Evolutionary conservation across 2,329 filamentous ascomycete species (phyloP), one percentile per base, ranked within the genome.

Genomic region (Diaporthe ampelina): DNA sequence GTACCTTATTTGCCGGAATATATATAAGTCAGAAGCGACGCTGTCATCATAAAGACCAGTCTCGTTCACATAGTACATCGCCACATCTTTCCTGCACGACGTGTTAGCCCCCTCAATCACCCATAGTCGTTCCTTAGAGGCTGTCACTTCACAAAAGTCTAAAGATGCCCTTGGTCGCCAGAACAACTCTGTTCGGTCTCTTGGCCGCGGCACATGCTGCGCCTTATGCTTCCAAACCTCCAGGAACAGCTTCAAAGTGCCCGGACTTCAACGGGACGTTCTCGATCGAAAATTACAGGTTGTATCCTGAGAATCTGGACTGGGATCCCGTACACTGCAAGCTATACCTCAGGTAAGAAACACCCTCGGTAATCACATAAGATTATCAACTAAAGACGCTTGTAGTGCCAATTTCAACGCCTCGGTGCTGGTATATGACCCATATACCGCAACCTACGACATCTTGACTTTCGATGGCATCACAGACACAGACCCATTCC

Each of bases 271-370:
- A 37, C 11, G 56, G 56, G 0, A 37, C 56, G n/a, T 58, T 58
- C 21, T 35, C 32, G 9, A 58, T 58, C 19, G 56, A 58, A 5
- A 58, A 35, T 21, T 37, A 11, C 21, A 58, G 32, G 15, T 13
- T 58, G 37, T 58, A 58, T 29, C 19, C 56, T 3, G 17, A 58
- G 29, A 37, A 58, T 6, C 56, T 58, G 24, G 56, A 58, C 32
- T 58, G 32, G 56, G 56, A 58, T 58, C 29, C 56, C 56, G 3
- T 58, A n/a, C 7, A 58, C 19, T 58, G 56, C 56, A 58, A 58
- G 56, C 56, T 32, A 32, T 58, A 58, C 19, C 56, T 58, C 19
- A 58, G 56, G 29, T 19, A n/a, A 13, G 56, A 32, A 5, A 32
- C 29, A 32, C 1, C 6, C 29, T 32, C 6, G 29, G 29, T 32